Evolutionary conservation across 129 eudicot genomes (phyloP).

Genomic region (Pittosporum tobira): DNA sequence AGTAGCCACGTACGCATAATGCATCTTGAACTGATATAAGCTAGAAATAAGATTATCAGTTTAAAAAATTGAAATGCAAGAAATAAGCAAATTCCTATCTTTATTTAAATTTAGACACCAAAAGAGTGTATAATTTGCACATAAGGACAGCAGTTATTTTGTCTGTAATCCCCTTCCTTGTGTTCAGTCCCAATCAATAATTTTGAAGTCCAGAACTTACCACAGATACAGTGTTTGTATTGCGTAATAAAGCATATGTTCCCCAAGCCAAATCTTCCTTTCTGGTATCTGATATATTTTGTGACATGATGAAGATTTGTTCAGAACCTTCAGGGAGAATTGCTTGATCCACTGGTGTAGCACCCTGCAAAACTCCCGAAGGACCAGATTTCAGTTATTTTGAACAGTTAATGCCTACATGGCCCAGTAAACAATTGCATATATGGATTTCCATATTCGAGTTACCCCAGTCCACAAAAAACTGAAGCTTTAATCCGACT

Average conservation of each 20-base stretch:
- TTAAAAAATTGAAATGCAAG: neutral
- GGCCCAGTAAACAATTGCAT: too few relatives aligned
- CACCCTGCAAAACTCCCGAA: constrained; percentile 46
- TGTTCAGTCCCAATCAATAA: neutral
- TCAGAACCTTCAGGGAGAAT: constrained; percentile 56
- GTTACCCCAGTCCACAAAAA: too few relatives aligned
- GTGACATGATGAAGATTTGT: constrained; percentile 62
- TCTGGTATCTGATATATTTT: constrained; percentile 31
- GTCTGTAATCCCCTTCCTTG: neutral
- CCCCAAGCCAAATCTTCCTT: constrained; percentile 91
- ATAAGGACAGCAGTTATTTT: neutral
- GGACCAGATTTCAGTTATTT: neutral
- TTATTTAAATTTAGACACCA: neutral
- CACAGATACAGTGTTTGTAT: constrained; percentile 72
- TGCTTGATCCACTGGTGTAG: constrained; percentile 44
- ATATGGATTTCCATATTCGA: too few relatives aligned
- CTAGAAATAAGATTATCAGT: constrained; percentile 28
- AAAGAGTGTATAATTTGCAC: neutral
- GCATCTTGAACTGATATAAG: constrained; percentile 58
- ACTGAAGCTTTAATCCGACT: too few relatives aligned
- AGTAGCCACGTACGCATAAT: constrained; percentile 82
- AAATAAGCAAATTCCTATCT: neutral
- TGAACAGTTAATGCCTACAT: neutral
- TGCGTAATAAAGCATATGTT: constrained; percentile 65
- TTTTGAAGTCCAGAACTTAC: constrained; percentile 22